A percentile compares a stretch with the other conserved stretches of the same genome.
phyloP scores from a whole-genome alignment of 805 yeast species.

The Nematodospora valgi region DNA sequence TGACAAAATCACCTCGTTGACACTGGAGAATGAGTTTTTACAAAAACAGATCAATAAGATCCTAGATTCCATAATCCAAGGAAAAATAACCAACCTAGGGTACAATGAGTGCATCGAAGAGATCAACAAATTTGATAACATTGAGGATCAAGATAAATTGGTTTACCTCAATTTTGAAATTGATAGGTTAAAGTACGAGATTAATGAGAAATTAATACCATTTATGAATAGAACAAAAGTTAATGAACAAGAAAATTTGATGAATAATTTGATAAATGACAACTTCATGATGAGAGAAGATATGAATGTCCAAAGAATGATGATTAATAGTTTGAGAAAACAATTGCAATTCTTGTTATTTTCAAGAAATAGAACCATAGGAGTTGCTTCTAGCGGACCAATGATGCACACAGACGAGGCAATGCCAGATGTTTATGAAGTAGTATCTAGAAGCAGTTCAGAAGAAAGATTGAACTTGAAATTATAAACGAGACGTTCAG shows the following conservation, averaged over 20 bases:
- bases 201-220: conserved; percentile 38
- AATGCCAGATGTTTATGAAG: conserved; percentile 22
- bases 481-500: no score
- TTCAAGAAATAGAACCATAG: conserved; percentile 30
- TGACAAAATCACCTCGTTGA: conserved; percentile 22
- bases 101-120: conserved; percentile 47
- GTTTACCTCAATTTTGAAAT: conserved; percentile 38
- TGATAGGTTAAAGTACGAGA: conserved; percentile 40
- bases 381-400: neutral
- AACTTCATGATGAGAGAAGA: conserved; percentile 45
- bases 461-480: conserved; percentile 36
- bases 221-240: conserved; percentile 23
- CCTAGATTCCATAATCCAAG: conserved; percentile 46
- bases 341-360: conserved; percentile 49
- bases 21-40: conserved; percentile 35
- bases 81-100: conserved; percentile 49
- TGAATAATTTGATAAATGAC: conserved; percentile 33
- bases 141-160: conserved; percentile 25
- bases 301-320: conserved; percentile 41
- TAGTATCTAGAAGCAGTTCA: conserved; percentile 24
- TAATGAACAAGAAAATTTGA: conserved; percentile 26
- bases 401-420: neutral
- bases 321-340: conserved; percentile 45
- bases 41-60: conserved; percentile 44
- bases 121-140: conserved; percentile 24